Conservation (phyloP, 1,284 basidiomycete species). For the Ustilago lituana region DNA sequence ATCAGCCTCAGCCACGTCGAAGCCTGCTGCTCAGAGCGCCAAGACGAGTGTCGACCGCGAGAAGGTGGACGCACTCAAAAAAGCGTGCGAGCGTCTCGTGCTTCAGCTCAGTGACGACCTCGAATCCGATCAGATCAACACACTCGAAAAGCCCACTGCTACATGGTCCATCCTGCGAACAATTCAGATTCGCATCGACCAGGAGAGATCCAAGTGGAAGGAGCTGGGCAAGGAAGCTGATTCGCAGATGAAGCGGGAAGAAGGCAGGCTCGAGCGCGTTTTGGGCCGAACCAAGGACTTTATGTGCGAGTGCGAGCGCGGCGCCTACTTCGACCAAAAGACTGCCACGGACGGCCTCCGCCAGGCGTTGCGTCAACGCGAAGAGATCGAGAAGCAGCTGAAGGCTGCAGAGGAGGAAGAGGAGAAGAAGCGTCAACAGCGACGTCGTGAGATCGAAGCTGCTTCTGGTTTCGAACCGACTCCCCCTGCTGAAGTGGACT, state of each 20-base stretch:
- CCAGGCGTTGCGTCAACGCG: slow-evolving; percentile 53
- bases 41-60: slow-evolving; percentile 19
- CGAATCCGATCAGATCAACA: slow-evolving; percentile 49
- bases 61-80: slow-evolving; percentile 24
- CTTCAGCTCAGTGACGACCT: slow-evolving; percentile 30
- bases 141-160: slow-evolving; percentile 55
- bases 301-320: slow-evolving; percentile 57
- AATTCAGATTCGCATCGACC: slow-evolving; percentile 58
- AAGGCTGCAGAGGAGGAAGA: slow-evolving; percentile 42
- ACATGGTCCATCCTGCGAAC: slow-evolving; percentile 55
- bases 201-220: slow-evolving; percentile 51
- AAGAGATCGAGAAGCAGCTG: slow-evolving; percentile 43
- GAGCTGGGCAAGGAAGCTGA: slow-evolving; percentile 41
- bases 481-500: slow-evolving; percentile 4
- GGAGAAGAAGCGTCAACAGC: slow-evolving; percentile 67
- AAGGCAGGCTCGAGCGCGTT: slow-evolving; percentile 38
- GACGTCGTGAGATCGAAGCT: slow-evolving; percentile 71
- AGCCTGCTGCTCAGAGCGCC: not conserved
- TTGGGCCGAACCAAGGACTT: slow-evolving; percentile 49
- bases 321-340: slow-evolving; percentile 54
- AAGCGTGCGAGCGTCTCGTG: slow-evolving; percentile 21
- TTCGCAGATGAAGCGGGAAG: slow-evolving; percentile 25
- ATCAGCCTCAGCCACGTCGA: slow-evolving; percentile 1
- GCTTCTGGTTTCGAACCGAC: slow-evolving; percentile 16
- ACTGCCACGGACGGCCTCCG: slow-evolving; percentile 49